Base-by-base conservation (phyloP, 352 stramenopile genomes). In the Albugo laibachii region DNA sequence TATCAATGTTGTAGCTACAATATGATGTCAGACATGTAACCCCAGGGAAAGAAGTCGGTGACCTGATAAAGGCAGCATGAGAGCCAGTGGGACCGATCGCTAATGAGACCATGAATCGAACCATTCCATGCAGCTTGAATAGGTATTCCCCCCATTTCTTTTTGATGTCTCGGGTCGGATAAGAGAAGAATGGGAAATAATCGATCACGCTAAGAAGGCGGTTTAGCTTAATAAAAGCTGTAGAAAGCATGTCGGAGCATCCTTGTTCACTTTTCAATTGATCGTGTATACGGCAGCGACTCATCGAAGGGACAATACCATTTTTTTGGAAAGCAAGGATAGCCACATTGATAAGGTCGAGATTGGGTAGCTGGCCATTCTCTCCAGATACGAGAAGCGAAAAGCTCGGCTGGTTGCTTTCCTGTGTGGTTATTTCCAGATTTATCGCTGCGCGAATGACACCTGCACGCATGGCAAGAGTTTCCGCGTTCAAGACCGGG, bases 331-430 rank as follows among this genome's bases (percentile, higher is more conserved):
- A 57, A 12, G 74, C 59, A 11, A 65, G 57, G 13, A 86, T 69
- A 0, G 69, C 75, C 1, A 67, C 74, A 54, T 93, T 93, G 19
- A 93, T 65, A 5, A 92, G 69, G 57, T 93, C 80, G 19, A 92
- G 52, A 19, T 93, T 93, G 4, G 80, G 80, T 13, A 93, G 58
- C 47, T 89, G 78, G 13, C 80, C 80, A 51, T 93, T 92, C 53
- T 69, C 75, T 0, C 80, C 76, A 8, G 75, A 67, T 0, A 61
- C 66, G 40, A 81, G 79, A 19, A 91, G 60, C 13, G 68, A 73
- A 6, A 85, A 53, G 0, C 57, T 51, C 11, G 57, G 58, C 18
- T 63, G 55, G 6, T 44, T 47, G 13, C 37, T 52, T 31, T 62
- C 54, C 20, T 64, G 20, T 0, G 38, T 45, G 16, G 66, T 53